Evolutionary conservation across 23 red algal genomes (phyloP).

Genomic region (Gracilariopsis chorda): DNA sequence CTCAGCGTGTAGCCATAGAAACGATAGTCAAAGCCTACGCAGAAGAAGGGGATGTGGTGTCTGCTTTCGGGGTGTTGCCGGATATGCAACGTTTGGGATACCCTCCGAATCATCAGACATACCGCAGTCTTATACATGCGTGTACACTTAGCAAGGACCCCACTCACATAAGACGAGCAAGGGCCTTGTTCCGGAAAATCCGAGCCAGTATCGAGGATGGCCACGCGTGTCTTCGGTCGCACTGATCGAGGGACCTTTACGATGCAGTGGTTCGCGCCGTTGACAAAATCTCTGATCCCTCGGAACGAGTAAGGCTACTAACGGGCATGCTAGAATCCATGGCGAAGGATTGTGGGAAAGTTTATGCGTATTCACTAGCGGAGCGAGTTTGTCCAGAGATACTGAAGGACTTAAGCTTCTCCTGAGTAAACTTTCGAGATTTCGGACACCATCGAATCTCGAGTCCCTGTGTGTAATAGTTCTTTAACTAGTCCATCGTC

Average conservation of each 20-base stretch:
- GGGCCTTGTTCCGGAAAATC: conserved; percentile 27
- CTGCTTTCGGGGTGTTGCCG: conserved; percentile 37
- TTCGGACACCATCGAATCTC: too few relatives aligned
- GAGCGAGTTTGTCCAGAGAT: neutral
- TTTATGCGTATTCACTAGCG: neutral
- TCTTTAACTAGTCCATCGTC: too few relatives aligned
- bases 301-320: neutral
- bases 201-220: conserved; percentile 8
- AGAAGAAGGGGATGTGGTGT: conserved; percentile 34
- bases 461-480: too few relatives aligned
- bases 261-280: conserved; percentile 37
- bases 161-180: conserved; percentile 24
- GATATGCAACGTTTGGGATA: conserved; percentile 53
- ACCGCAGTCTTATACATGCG: conserved; percentile 34
- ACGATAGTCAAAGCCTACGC: conserved; percentile 24
- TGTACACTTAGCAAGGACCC: conserved; percentile 19
- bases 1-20: conserved; percentile 43
- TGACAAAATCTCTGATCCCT: neutral
- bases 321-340: neutral
- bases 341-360: conserved; percentile 11
- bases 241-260: conserved; percentile 31
- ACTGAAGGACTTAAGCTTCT: neutral
- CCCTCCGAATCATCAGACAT: conserved; percentile 51
- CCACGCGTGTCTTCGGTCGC: conserved; percentile 8
- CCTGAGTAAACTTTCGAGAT: too few relatives aligned